phyloP scores from a whole-genome alignment of 1,284 basidiomycete species.

The Boletus mariae region DNA sequence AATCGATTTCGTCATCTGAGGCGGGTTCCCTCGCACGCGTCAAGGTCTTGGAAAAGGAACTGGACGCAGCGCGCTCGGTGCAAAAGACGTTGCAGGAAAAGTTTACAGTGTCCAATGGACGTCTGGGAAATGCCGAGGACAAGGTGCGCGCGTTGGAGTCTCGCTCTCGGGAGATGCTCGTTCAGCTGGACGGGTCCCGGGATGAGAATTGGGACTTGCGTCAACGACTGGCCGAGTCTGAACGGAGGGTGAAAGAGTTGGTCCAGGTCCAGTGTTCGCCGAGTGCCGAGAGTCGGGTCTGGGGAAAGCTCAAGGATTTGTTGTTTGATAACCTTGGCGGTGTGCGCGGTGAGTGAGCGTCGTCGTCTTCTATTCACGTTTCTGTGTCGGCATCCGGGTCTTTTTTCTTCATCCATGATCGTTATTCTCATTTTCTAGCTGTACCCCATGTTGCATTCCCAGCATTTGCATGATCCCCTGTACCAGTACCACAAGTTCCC shows the following conservation, averaged over 20 bases:
- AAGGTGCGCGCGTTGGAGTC: conserved; percentile 18
- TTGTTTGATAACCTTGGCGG: conserved; percentile 28
- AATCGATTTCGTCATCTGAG: not conserved
- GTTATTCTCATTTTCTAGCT: conserved; percentile 7
- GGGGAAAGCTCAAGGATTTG: conserved; percentile 31
- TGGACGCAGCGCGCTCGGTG: conserved; percentile 9
- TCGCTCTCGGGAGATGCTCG: conserved; percentile 17
- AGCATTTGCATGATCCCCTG: conserved; percentile 25
- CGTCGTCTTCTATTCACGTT: not conserved
- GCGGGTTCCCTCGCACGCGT: conserved; percentile 11
- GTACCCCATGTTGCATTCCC: conserved; percentile 21
- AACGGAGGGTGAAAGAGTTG: conserved; percentile 20
- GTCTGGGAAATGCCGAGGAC: conserved; percentile 16
- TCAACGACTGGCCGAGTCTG: conserved; percentile 23
- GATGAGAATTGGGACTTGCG: conserved; percentile 24
- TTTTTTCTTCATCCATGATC: conserved; percentile 1
- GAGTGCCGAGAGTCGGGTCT: conserved; percentile 22
- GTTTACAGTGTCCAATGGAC: conserved; percentile 14
- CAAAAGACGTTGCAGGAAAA: conserved; percentile 20
- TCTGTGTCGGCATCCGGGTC: conserved; percentile 8
- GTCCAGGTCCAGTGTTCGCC: conserved; percentile 13
- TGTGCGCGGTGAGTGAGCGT: conserved; percentile 20
- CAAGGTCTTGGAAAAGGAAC: conserved; percentile 24
- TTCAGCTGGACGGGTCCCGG: conserved; percentile 16
- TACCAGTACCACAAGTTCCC: conserved; percentile 16